Percentiles rank a stretch among this genome's conserved stretches.
These are phyloP conservation scores for Solanum ossicruentum DNA, from an alignment of 257 asterid species.

Conservation along the genomic window DNA sequence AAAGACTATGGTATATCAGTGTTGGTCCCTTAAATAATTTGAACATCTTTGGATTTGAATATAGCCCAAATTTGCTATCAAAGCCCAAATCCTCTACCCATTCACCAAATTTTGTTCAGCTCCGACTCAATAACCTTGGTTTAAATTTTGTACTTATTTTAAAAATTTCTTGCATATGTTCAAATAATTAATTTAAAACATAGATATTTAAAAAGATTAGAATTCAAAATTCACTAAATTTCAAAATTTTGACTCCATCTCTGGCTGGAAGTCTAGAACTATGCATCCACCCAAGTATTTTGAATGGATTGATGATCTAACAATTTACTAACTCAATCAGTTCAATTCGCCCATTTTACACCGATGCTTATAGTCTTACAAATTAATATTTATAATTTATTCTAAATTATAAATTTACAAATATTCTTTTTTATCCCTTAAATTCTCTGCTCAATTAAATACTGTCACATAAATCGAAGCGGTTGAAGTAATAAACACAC, in stretches of 20 bases:
- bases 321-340: background rate
- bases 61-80: too few relatives aligned
- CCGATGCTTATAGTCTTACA: accelerated
- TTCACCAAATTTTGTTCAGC: background rate
- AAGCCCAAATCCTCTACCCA: too few relatives aligned
- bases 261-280: background rate
- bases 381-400: background rate
- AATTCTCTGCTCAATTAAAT: background rate
- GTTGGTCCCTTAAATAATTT: too few relatives aligned
- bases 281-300: background rate
- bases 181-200: background rate
- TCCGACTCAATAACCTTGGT: background rate
- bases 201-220: background rate
- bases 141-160: background rate
- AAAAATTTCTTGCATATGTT: background rate
- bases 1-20: too few relatives aligned
- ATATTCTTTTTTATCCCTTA: background rate
- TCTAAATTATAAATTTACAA: too few relatives aligned
- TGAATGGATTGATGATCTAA: background rate
- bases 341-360: background rate
- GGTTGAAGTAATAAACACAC: background rate
- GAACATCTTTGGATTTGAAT: too few relatives aligned
- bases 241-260: background rate
- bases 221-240: background rate
- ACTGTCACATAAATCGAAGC: background rate